A percentile compares a stretch with the other conserved stretches of the same genome.
phyloP scores from a whole-genome alignment of 495 filamentous ascomycete genomes.

The Hyphodiscus hymeniophilus region DNA sequence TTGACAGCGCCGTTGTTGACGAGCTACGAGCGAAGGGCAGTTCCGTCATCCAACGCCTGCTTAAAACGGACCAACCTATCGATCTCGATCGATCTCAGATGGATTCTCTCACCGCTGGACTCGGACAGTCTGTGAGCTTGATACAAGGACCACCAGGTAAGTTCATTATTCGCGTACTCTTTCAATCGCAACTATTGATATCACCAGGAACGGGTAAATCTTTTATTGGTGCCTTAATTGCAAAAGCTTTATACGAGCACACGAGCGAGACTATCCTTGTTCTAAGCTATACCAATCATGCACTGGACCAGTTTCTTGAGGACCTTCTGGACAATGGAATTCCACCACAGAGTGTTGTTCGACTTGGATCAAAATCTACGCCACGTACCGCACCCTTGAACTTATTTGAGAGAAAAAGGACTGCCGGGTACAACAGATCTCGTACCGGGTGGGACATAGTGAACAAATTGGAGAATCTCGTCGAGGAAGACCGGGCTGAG shows the following conservation, averaged over 20 bases:
- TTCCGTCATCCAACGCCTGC: slow-evolving; percentile 24
- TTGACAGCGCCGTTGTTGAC: background rate
- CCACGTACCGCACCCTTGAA: slow-evolving; percentile 37
- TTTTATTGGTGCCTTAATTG: slow-evolving; percentile 62
- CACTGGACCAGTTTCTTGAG: slow-evolving; percentile 67
- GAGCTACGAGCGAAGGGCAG: slow-evolving; percentile 1
- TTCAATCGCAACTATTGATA: background rate
- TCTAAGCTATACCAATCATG: slow-evolving; percentile 61
- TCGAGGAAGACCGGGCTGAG: no score
- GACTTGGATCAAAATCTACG: slow-evolving; percentile 58
- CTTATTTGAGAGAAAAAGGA: slow-evolving; percentile 36
- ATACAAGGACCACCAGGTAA: slow-evolving; percentile 74
- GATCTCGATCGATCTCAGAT: slow-evolving; percentile 46
- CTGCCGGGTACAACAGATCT: slow-evolving; percentile 23
- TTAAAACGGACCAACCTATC: slow-evolving; percentile 21
- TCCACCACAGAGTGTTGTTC: slow-evolving; percentile 41
- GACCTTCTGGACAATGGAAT: slow-evolving; percentile 61
- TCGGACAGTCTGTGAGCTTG: slow-evolving; percentile 46
- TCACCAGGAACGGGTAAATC: slow-evolving; percentile 73
- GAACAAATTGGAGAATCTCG: no score
- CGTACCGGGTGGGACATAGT: slow-evolving; percentile 25
- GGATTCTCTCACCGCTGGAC: slow-evolving; percentile 42
- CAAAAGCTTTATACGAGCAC: slow-evolving; percentile 47
- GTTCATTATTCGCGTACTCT: slow-evolving; percentile 3
- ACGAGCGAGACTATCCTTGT: slow-evolving; percentile 51